Evolutionary conservation across 1,284 basidiomycete genomes (phyloP), one percentile per base, ranked within the genome.

Genomic region (Cutaneotrichosporon sp.): DNA sequence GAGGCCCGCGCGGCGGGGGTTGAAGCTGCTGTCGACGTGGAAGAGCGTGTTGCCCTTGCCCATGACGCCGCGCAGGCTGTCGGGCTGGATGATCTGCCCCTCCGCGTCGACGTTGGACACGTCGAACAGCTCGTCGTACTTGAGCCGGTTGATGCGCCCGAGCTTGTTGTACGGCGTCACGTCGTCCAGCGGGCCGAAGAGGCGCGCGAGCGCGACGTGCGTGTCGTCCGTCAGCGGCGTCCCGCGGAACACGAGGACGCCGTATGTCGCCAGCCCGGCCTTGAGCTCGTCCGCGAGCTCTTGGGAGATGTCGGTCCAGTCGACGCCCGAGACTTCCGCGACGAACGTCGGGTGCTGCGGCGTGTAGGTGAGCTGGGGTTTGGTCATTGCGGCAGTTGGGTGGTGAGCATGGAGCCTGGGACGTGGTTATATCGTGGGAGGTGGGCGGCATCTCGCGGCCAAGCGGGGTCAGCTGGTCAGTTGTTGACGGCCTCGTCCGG

Each of bases 141-240:
- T 60, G n/a, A 69, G 56, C 24, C 68, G 59, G 56, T 69, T 67
- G 47, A 66, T 57, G 20, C 66, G 59, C 22, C 68, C 68, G 11
- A 69, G 63, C 47, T 60, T 56, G 51, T 59, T 63, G 58, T 68
- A 72, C n/a, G 71, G 71, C 55, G 58, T 67, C 16, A 72, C 66
- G 57, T 72, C 71, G 63, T 72, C 71, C 24, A 72, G 60, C 10
- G 69, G 68, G 9, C 71, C 71, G 42, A 71, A 65, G 20, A 66
- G 22, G 10, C 64, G 54, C 11, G 69, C 69, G 58, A 72, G 62
- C 14, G 61, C 71, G 36, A 72, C 69, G 56, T 72, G 71, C 24
- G 51, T 42, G 52, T 66, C 64, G 52, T 72, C 71, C 34, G 68
- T 56, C 1, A 71, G 57, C 3, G 69, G 67, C 8, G 71, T 72